Base-by-base conservation (phyloP, 129 eudicot species). In the Chrysanthemum seticuspe region DNA sequence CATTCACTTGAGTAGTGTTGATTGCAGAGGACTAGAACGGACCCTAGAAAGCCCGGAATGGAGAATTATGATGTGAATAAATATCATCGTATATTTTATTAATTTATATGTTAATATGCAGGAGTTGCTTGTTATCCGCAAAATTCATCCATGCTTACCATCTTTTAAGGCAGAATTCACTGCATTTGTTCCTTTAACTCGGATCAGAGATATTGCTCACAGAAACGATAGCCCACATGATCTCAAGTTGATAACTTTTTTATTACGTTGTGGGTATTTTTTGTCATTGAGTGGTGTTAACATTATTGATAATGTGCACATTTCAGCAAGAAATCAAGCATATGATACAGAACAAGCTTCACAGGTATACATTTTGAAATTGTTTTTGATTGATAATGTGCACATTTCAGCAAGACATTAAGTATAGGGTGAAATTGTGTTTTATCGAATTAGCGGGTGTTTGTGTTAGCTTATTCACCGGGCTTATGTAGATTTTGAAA, bases 261-360 rank as follows among this genome's bases (percentile, higher is more conserved):
- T 25, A 3, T 27, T 67, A 13, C 49, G 58, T 63, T 19, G 36
- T 25, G 27, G 68, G 65, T 23, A 23, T 60, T 69, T 60, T 69
- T 54, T 12, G 62, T 69, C 67, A 54, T 68, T 54, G n/a, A 5
- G 3, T 19, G 10, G 49, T 69, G 66, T 64, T 70, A 27, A 54
- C 68, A 48, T 45, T 47, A 56, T 63, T 52, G n/a, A 14, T 51
- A 50, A 57, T 61, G 21, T 69, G 62, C 23, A 18, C 13, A 64
- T 62, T 72, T 21, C 96, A 93, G 98, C 98, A 93, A 93, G 92
- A 93, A 83, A 93, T 93, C 74, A 93, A 93, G 81, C 98, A 93
- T 74, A 93, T 97, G n/a, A 93, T 93, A 80, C 98, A 93, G 69
- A 93, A 93, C 87, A 93, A 93, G 85, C 97, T 93, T 67, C 98